These are phyloP conservation scores for Colletotrichum gigasporum DNA, from an alignment of 2,329 filamentous ascomycete species.

Conservation along the genomic window DNA sequence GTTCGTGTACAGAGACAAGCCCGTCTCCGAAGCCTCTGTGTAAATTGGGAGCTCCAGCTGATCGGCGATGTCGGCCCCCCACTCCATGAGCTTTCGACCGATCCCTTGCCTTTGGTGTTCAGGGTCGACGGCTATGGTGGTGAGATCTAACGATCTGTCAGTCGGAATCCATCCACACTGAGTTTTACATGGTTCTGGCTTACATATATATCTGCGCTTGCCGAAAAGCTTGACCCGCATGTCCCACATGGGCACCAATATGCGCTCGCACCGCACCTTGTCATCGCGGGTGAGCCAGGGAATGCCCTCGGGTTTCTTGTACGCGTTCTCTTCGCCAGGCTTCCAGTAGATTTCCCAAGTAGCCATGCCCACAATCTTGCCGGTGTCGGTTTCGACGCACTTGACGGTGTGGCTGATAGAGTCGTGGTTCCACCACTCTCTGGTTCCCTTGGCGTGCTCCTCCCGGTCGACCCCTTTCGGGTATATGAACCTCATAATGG, in stretches of 20 bases:
- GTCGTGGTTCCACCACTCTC: conserved; percentile 48
- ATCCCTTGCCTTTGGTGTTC: conserved; percentile 43
- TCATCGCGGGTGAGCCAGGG: conserved; percentile 55
- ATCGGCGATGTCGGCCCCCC: conserved; percentile 46
- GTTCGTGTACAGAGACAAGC: conserved; percentile 52
- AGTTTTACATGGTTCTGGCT: no score
- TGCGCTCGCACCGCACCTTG: conserved; percentile 49
- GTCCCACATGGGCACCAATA: conserved; percentile 51
- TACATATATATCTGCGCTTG: conserved; percentile 50
- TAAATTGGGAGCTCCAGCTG: conserved; percentile 50
- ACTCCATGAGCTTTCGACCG: conserved; percentile 51
- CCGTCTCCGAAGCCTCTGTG: conserved; percentile 54
- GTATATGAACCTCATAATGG: conserved; percentile 55
- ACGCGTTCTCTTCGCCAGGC: conserved; percentile 50
- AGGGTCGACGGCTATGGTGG: conserved; percentile 55
- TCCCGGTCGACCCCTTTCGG: conserved; percentile 47
- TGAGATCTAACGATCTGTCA: conserved; percentile 39
- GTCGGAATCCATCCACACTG: no score
- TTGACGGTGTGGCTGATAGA: conserved; percentile 56
- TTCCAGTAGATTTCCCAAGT: conserved; percentile 53
- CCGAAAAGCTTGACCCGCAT: conserved; percentile 50
- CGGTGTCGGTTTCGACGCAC: conserved; percentile 52
- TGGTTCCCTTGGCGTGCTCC: conserved; percentile 50
- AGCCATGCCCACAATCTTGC: conserved; percentile 55
- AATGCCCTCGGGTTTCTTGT: conserved; percentile 47